Conservation (phyloP, 495 filamentous ascomycete species). For the Hypoxylon intermedium region DNA sequence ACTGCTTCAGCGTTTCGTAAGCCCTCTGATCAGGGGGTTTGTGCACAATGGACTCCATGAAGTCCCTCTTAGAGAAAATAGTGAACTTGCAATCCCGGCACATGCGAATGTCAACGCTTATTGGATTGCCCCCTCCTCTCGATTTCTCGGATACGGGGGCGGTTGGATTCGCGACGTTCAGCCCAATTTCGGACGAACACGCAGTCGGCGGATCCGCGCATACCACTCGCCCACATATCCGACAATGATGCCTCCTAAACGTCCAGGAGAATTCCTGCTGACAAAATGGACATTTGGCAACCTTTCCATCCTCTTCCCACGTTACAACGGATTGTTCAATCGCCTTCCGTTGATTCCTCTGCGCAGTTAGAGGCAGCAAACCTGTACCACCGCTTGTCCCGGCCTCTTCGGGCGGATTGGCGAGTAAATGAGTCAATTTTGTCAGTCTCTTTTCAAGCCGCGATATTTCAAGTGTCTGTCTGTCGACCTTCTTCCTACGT, state of each 20-base stretch:
- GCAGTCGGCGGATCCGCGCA: slow-evolving; percentile 83
- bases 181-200: slow-evolving; percentile 83
- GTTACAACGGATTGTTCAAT: slow-evolving; percentile 91
- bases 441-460: slow-evolving; percentile 90
- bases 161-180: slow-evolving; percentile 67
- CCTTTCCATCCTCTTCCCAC: slow-evolving; percentile 90
- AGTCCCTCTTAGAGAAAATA: slow-evolving; percentile 85
- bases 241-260: slow-evolving; percentile 91
- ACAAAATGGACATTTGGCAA: slow-evolving; percentile 87
- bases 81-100: slow-evolving; percentile 88
- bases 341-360: slow-evolving; percentile 70
- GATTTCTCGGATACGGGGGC: slow-evolving; percentile 43
- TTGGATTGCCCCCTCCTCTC: slow-evolving; percentile 47
- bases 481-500: slow-evolving; percentile 79
- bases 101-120: slow-evolving; percentile 84
- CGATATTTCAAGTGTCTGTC: slow-evolving; percentile 82
- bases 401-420: slow-evolving; percentile 70
- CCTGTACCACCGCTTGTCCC: slow-evolving; percentile 42
- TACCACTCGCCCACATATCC: slow-evolving; percentile 89
- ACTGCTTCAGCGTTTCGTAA: slow-evolving; percentile 87
- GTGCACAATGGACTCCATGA: slow-evolving; percentile 69
- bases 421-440: slow-evolving; percentile 83
- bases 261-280: slow-evolving; percentile 93
- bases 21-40: slow-evolving; percentile 79
- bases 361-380: slow-evolving; percentile 50